Evolutionary conservation across 192 early-diverging fungal genomes (phyloP).

Genomic region (Chytriomyces confervae): DNA sequence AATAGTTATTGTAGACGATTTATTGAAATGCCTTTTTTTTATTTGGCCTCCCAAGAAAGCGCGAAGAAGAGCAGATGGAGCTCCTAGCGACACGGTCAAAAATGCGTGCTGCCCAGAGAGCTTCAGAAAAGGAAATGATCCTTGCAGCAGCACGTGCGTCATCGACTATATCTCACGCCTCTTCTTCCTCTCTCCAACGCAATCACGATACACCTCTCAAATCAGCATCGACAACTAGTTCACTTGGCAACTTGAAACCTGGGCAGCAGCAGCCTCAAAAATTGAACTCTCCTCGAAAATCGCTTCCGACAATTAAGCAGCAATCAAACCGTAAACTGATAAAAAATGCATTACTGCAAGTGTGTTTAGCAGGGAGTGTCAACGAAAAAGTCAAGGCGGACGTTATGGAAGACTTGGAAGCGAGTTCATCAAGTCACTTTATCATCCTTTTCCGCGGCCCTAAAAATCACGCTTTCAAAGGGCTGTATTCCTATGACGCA

Average conservation of each 20-base stretch:
- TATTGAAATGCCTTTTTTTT: too few relatives aligned
- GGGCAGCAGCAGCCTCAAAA: too few relatives aligned
- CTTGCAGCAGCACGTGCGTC: neutral
- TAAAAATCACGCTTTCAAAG: constrained; percentile 58
- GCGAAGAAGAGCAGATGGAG: constrained; percentile 28
- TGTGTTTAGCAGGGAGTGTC: constrained; percentile 58
- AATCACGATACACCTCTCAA: neutral
- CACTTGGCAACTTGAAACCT: neutral
- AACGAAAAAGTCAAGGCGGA: constrained; percentile 54
- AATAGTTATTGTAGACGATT: neutral
- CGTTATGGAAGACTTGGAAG: constrained; percentile 57
- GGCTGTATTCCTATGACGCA: constrained; percentile 59
- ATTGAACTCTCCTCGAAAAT: neutral
- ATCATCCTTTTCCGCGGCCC: constrained; percentile 56
- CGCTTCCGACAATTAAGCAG: constrained; percentile 14
- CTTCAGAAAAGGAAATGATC: constrained; percentile 32
- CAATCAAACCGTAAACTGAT: constrained; percentile 57
- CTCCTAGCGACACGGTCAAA: constrained; percentile 5
- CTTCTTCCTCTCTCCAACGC: constrained; percentile 1
- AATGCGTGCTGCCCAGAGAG: constrained; percentile 14
- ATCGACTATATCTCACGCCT: constrained; percentile 24
- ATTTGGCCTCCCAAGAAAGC: neutral
- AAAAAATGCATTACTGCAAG: constrained; percentile 59
- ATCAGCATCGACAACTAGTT: neutral
- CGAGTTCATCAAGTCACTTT: constrained; percentile 51